A percentile compares a stretch with the other conserved stretches of the same genome.
Evolutionary conservation across 2,329 filamentous ascomycete genomes (phyloP).

Genomic region (Penicillium psychrosexuale): DNA sequence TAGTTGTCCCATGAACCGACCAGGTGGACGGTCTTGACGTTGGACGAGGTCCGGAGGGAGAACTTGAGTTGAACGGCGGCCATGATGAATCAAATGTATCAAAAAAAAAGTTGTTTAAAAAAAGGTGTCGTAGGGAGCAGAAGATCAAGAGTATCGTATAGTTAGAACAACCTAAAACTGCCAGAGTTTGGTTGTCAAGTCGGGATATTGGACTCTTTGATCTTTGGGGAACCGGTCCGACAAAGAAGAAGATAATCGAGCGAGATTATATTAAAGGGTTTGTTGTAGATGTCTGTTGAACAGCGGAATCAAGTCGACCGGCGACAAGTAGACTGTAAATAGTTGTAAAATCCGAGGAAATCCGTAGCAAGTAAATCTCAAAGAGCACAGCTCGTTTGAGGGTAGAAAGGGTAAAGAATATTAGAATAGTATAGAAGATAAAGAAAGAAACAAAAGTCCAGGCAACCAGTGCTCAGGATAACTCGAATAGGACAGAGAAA

Average conservation of each 20-base stretch:
- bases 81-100: conserved; percentile 52
- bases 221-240: conserved; percentile 32
- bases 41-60: conserved; percentile 89
- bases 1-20: conserved; percentile 99
- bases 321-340: conserved; percentile 29
- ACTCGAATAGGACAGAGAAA: conserved; percentile 47
- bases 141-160: conserved; percentile 20
- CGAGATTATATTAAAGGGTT: conserved; percentile 28
- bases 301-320: conserved; percentile 32
- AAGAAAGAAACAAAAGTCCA: conserved; percentile 47
- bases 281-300: conserved; percentile 29
- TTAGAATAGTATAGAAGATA: conserved; percentile 41
- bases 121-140: conserved; percentile 24
- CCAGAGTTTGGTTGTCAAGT: conserved; percentile 25
- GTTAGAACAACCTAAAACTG: conserved; percentile 24
- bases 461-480: conserved; percentile 43
- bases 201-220: conserved; percentile 14
- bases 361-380: conserved; percentile 22
- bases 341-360: conserved; percentile 25
- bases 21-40: conserved; percentile 95
- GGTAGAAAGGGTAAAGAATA: background rate
- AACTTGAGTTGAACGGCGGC: conserved; percentile 92
- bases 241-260: conserved; percentile 27
- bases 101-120: conserved; percentile 9
- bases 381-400: conserved; percentile 19